Percentiles rank a stretch among this genome's conserved stretches.
Conservation (phyloP, 2,329 filamentous ascomycete genomes). For the Botrytis cinerea region DNA sequence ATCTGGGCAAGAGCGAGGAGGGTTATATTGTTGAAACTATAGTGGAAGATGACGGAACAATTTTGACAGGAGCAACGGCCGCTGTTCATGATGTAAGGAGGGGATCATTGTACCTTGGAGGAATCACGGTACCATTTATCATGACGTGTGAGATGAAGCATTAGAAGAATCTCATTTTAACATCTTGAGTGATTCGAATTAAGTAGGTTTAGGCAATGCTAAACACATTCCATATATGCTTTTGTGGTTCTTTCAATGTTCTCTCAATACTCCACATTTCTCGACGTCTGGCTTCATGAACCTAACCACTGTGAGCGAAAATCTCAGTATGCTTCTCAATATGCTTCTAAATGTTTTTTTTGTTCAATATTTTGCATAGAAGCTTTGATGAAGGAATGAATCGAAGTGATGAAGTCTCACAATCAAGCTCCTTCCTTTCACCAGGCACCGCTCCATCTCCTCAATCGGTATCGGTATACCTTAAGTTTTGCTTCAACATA, state of each 20-base stretch:
- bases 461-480: not conserved
- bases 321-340: not conserved
- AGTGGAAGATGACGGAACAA: slow-evolving; percentile 16
- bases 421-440: not conserved
- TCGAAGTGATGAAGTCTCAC: not conserved
- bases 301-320: too few relatives aligned
- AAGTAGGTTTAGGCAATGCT: not conserved
- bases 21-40: slow-evolving; percentile 20
- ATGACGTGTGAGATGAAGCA: slow-evolving; percentile 12
- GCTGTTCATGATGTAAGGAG: slow-evolving; percentile 20
- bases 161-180: not conserved
- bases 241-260: not conserved
- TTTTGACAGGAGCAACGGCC: slow-evolving; percentile 3
- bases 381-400: accelerated
- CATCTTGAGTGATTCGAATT: not conserved
- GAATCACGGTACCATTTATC: slow-evolving; percentile 9
- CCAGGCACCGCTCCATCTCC: too few relatives aligned
- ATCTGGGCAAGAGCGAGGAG: not conserved
- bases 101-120: slow-evolving; percentile 17
- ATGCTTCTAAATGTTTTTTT: too few relatives aligned
- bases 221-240: not conserved
- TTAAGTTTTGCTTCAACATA: not conserved
- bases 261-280: not conserved
- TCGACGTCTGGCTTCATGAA: too few relatives aligned
- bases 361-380: not conserved